Percentiles rank a stretch among this genome's conserved stretches.
These are phyloP conservation scores for Periconia macrospinosa DNA, from an alignment of 2,329 filamentous ascomycete genomes.

Conservation along the genomic window DNA sequence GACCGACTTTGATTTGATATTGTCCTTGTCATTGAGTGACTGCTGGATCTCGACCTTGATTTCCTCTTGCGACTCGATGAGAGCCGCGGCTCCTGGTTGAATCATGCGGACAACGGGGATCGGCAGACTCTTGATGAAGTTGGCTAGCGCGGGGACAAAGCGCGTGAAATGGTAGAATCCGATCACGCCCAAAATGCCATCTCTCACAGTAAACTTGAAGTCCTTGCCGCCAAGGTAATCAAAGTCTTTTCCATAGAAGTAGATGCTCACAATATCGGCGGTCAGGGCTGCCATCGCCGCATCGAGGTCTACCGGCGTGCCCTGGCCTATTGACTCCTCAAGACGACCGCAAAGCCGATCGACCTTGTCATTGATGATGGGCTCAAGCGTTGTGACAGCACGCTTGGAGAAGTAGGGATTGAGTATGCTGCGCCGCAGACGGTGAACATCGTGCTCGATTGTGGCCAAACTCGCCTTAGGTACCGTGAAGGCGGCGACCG, in stretches of 20 bases:
- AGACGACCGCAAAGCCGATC: constrained; percentile 14
- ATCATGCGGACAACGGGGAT: neutral
- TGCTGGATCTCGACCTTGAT: neutral
- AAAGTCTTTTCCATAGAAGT: constrained; percentile 13
- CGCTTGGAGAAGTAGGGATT: constrained; percentile 32
- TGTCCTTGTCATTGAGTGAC: neutral
- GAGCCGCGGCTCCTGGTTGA: neutral
- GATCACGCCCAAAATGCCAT: no score
- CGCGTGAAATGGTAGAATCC: no score
- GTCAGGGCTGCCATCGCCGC: constrained; percentile 22
- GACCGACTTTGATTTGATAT: constrained; percentile 1
- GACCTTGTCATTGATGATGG: constrained; percentile 15
- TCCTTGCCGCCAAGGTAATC: constrained; percentile 10
- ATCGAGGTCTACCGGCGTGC: constrained; percentile 17
- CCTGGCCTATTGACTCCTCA: constrained; percentile 4
- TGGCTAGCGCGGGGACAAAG: no score
- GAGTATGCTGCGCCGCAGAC: constrained; percentile 23
- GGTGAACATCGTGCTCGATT: constrained; percentile 26
- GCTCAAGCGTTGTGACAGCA: constrained; percentile 19
- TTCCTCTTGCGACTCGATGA: constrained; percentile 2
- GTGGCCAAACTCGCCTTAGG: constrained; percentile 11
- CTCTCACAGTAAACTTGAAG: neutral
- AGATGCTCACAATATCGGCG: constrained; percentile 27
- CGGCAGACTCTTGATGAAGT: neutral
- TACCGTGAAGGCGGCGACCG: constrained; percentile 3